These are phyloP conservation scores for Eucalyptus sp. DNA, from an alignment of 345 rosid genomes.

Conservation along the genomic window DNA sequence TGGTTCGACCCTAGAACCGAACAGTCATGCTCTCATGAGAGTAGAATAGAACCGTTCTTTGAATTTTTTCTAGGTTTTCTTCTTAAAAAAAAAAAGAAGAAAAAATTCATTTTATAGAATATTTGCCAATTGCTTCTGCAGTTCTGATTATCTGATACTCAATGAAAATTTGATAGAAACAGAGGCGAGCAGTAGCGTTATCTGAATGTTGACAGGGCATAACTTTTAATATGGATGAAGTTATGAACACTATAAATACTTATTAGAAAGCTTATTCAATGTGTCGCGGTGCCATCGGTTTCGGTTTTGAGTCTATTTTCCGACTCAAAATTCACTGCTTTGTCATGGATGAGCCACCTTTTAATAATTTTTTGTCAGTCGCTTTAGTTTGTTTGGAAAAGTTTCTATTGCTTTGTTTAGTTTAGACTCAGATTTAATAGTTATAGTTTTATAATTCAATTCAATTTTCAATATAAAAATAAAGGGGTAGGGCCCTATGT, in stretches of 20 bases:
- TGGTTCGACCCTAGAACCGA: not conserved
- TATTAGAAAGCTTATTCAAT: not conserved
- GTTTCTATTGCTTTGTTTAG: not conserved
- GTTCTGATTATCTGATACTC: not conserved
- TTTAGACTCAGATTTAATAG: not conserved
- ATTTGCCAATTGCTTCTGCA: not conserved
- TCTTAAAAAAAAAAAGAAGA: not conserved
- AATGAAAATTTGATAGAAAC: not conserved
- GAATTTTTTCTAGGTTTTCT: not conserved
- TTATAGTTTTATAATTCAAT: not conserved
- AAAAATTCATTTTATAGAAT: not conserved
- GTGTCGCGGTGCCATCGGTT: not conserved
- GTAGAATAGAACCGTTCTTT: not conserved
- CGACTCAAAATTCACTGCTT: not conserved
- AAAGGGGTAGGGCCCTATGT: not conserved
- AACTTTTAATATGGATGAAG: not conserved
- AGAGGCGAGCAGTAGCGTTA: not conserved
- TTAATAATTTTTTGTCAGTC: not conserved
- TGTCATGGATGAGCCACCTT: not conserved
- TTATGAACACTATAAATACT: not conserved
- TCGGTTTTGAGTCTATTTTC: not conserved
- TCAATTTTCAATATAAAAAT: not conserved
- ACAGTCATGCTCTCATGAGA: not conserved
- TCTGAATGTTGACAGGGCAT: not conserved
- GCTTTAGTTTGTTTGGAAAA: not conserved